Conservation (phyloP, 305 asterid genomes). For the Andrographis paniculata region DNA sequence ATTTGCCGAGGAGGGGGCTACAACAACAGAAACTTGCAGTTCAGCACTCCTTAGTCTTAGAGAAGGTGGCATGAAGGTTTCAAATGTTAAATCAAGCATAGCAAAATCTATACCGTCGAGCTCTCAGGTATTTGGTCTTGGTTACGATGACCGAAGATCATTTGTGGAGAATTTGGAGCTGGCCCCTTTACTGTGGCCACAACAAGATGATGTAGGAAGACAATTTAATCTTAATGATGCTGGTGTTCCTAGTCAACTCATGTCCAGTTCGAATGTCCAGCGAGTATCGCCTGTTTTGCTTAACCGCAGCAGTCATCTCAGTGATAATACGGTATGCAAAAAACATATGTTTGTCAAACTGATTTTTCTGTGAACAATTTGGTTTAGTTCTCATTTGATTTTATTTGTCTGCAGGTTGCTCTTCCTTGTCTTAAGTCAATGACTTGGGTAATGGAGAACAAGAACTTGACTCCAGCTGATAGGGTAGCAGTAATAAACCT, state of each 20-base stretch:
- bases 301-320: constrained; percentile 47
- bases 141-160: constrained; percentile 36
- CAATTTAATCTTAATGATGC: constrained; percentile 47
- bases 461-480: constrained; percentile 29
- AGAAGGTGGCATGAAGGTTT: constrained; percentile 57
- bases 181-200: constrained; percentile 54
- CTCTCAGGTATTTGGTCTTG: constrained; percentile 33
- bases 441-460: constrained; percentile 75
- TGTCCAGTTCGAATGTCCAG: constrained; percentile 42
- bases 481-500: constrained; percentile 64
- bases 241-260: constrained; percentile 30
- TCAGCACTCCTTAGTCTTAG: constrained; percentile 46
- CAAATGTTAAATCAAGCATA: constrained; percentile 34
- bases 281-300: constrained; percentile 49
- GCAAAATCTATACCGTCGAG: constrained; percentile 35
- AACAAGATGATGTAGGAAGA: constrained; percentile 43
- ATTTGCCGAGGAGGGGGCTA: constrained; percentile 70
- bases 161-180: constrained; percentile 27
- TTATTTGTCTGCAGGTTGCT: constrained; percentile 41
- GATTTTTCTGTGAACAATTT: constrained; percentile 1
- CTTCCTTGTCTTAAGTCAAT: constrained; percentile 74
- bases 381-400: constrained; percentile 12
- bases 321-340: constrained; percentile 49
- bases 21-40: constrained; percentile 48
- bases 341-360: neutral